A percentile compares a stretch with the other conserved stretches of the same genome.
phyloP scores from a whole-genome alignment of 2,329 filamentous ascomycete genomes.

The Coniella vitis region DNA sequence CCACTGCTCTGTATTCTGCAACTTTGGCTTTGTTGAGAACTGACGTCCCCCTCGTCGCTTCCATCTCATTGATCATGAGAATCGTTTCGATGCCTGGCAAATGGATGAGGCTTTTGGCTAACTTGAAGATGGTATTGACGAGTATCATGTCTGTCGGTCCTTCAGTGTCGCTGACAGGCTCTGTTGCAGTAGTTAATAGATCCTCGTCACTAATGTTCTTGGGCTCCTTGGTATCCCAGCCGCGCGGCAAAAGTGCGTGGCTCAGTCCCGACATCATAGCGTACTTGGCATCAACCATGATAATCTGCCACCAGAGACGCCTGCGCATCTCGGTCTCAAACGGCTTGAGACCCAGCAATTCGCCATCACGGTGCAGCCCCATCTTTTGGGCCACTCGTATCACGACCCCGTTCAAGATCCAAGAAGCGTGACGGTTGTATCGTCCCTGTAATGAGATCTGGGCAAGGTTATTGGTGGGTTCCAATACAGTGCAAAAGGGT shows the following conservation, averaged over 20 bases:
- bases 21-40: slow-evolving; percentile 28
- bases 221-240: slow-evolving; percentile 50
- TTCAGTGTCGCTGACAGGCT: slow-evolving; percentile 44
- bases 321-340: slow-evolving; percentile 64
- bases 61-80: slow-evolving; percentile 38
- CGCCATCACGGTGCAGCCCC: slow-evolving; percentile 58
- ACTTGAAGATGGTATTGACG: slow-evolving; percentile 42
- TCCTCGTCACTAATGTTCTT: slow-evolving; percentile 54
- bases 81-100: slow-evolving; percentile 42
- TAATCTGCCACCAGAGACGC: slow-evolving; percentile 60
- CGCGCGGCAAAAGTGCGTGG: slow-evolving; percentile 42
- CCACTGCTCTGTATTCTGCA: slow-evolving; percentile 34
- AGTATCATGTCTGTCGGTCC: slow-evolving; percentile 58
- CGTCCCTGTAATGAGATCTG: slow-evolving; percentile 51
- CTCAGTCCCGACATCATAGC: slow-evolving; percentile 52
- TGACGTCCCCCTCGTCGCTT: slow-evolving; percentile 20
- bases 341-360: slow-evolving; percentile 46
- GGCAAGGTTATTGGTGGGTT: slow-evolving; percentile 13
- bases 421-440: slow-evolving; percentile 52
- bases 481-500: background rate
- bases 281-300: slow-evolving; percentile 50
- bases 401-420: slow-evolving; percentile 54
- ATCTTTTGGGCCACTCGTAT: slow-evolving; percentile 61
- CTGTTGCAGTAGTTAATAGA: slow-evolving; percentile 45
- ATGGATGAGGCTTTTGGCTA: slow-evolving; percentile 43